These are phyloP conservation scores for Ceratocystis papillata DNA, from an alignment of 2,329 filamentous ascomycete genomes.

Conservation along the genomic window DNA sequence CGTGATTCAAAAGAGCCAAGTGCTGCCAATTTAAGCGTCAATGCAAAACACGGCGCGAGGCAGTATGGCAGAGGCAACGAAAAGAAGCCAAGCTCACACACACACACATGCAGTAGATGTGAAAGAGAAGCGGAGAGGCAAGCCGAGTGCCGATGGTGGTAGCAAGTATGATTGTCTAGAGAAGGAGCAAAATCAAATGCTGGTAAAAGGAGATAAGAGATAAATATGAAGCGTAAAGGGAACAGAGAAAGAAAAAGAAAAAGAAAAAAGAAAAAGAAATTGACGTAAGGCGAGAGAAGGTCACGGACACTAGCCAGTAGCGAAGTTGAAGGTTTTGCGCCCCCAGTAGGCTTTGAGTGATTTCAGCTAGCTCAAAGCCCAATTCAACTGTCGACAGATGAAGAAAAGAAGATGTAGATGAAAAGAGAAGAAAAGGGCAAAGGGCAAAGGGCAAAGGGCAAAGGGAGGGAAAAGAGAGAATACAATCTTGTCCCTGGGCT, in stretches of 20 bases:
- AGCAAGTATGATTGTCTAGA: conserved; percentile 7
- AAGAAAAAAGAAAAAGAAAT: background rate
- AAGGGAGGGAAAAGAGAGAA: background rate
- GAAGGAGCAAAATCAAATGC: background rate
- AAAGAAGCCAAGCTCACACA: background rate
- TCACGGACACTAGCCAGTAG: background rate
- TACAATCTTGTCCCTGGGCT: background rate
- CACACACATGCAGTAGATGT: background rate
- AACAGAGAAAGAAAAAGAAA: background rate
- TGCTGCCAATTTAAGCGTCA: conserved; percentile 8
- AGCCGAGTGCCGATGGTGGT: background rate
- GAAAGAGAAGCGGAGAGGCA: background rate
- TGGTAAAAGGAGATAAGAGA: background rate
- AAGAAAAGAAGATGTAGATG: background rate
- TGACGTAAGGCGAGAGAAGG: background rate
- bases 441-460: background rate
- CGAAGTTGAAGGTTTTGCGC: background rate
- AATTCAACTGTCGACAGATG: background rate
- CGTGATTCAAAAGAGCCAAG: conserved; percentile 11
- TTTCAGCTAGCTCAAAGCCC: background rate
- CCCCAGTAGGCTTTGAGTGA: background rate
- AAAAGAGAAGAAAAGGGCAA: background rate
- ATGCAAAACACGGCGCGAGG: conserved; percentile 6
- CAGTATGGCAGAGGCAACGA: background rate
- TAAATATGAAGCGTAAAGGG: background rate